Percentiles rank a stretch among this genome's conserved stretches.
These are phyloP conservation scores for Drechslerella coelobrocha DNA, from an alignment of 2,329 filamentous ascomycete genomes.

Conservation along the genomic window DNA sequence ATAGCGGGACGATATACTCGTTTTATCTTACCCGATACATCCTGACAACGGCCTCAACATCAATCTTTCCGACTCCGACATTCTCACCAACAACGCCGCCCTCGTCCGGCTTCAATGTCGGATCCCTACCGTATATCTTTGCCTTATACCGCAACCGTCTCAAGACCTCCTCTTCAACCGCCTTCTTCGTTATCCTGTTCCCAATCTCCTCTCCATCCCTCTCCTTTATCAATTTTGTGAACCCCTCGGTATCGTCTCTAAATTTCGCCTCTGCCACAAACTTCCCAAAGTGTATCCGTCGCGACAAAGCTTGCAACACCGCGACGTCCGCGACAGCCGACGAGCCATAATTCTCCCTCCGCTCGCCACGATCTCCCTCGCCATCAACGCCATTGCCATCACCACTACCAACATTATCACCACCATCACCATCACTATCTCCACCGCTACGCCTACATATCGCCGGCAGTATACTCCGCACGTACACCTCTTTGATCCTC, in stretches of 20 bases:
- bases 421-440: neutral
- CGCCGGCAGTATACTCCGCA: conserved; percentile 78
- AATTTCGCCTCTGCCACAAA: conserved; percentile 98
- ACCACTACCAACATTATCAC: conserved; percentile 63
- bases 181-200: conserved; percentile 85
- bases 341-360: conserved; percentile 93
- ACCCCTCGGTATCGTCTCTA: conserved; percentile 77
- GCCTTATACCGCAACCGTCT: conserved; percentile 87
- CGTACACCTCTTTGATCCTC: conserved; percentile 85
- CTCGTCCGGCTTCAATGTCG: conserved; percentile 64
- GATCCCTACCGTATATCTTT: conserved; percentile 90
- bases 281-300: conserved; percentile 96
- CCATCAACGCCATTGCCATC: neutral
- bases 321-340: conserved; percentile 88
- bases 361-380: conserved; percentile 74
- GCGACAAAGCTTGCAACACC: conserved; percentile 85
- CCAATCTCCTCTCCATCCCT: conserved; percentile 82
- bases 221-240: conserved; percentile 80
- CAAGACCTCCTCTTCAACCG: conserved; percentile 89
- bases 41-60: conserved; percentile 85
- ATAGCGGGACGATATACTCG: neutral
- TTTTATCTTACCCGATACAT: conserved; percentile 73
- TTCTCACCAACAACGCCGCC: conserved; percentile 60
- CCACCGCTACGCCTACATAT: conserved; percentile 70
- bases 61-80: conserved; percentile 74